phyloP scores from a whole-genome alignment of 192 early-diverging fungal species.

The Podila horticola region DNA sequence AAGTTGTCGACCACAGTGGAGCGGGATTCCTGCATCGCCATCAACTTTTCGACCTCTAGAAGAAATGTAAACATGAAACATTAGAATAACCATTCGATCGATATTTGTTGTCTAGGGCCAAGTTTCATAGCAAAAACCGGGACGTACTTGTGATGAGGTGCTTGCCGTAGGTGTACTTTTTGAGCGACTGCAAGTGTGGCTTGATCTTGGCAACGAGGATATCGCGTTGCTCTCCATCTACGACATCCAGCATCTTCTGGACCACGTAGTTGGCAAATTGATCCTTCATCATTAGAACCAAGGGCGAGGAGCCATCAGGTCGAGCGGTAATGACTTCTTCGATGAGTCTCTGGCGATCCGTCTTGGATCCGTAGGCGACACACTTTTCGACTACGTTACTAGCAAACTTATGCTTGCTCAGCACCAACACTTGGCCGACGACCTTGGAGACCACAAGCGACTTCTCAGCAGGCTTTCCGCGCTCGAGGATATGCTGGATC shows the following conservation, averaged over 20 bases:
- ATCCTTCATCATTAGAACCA: slow-evolving; percentile 98
- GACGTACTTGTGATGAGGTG: slow-evolving; percentile 81
- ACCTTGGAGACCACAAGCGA: slow-evolving; percentile 86
- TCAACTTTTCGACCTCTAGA: slow-evolving; percentile 17
- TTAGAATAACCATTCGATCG: neutral
- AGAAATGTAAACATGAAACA: neutral
- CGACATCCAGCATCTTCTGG: slow-evolving; percentile 98
- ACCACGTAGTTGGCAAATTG: slow-evolving; percentile 99
- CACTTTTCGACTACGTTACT: slow-evolving; percentile 98
- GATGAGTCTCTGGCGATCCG: slow-evolving; percentile 86
- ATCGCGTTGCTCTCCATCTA: slow-evolving; percentile 87
- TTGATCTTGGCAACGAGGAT: slow-evolving; percentile 86
- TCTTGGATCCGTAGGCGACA: slow-evolving; percentile 87
- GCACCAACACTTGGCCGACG: slow-evolving; percentile 86
- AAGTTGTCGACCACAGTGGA: slow-evolving; percentile 8
- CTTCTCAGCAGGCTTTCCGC: slow-evolving; percentile 90
- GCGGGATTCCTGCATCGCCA: slow-evolving; percentile 14
- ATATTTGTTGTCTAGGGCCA: neutral
- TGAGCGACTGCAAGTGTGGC: slow-evolving; percentile 88
- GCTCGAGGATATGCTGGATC: slow-evolving; percentile 96
- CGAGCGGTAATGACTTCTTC: slow-evolving; percentile 87
- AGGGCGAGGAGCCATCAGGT: slow-evolving; percentile 72
- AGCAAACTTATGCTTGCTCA: slow-evolving; percentile 99
- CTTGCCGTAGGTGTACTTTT: slow-evolving; percentile 98
- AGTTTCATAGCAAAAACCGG: neutral